Conservation (phyloP, 2,329 filamentous ascomycete genomes). For the Calonectria fujianensis region DNA sequence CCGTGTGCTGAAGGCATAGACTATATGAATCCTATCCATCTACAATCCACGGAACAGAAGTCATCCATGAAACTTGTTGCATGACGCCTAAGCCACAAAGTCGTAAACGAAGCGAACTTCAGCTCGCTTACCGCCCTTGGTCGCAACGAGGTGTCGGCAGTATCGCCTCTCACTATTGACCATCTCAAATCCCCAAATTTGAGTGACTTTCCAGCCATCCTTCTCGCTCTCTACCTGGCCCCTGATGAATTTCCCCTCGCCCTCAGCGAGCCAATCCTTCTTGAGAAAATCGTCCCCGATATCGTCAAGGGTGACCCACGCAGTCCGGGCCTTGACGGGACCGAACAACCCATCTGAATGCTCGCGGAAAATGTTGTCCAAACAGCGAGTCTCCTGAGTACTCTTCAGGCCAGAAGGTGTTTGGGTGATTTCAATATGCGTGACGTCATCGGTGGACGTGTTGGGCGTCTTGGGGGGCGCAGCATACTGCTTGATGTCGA, state of each 20-base stretch:
- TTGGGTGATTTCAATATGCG: slow-evolving; percentile 84
- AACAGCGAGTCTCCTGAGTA: slow-evolving; percentile 73
- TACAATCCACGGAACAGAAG: background rate
- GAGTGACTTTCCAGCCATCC: slow-evolving; percentile 73
- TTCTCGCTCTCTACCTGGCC: slow-evolving; percentile 75
- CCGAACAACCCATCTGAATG: slow-evolving; percentile 90
- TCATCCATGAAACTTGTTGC: background rate
- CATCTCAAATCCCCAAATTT: slow-evolving; percentile 77
- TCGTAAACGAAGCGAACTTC: slow-evolving; percentile 75
- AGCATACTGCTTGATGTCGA: slow-evolving; percentile 75
- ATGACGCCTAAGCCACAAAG: slow-evolving; percentile 56
- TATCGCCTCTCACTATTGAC: slow-evolving; percentile 72
- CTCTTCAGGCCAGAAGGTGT: slow-evolving; percentile 79
- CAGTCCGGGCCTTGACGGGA: slow-evolving; percentile 76
- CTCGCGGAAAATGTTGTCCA: slow-evolving; percentile 72
- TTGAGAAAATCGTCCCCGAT: slow-evolving; percentile 74
- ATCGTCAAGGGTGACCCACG: slow-evolving; percentile 68
- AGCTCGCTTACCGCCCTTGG: slow-evolving; percentile 69
- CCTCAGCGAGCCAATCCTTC: slow-evolving; percentile 76
- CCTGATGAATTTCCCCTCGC: slow-evolving; percentile 78
- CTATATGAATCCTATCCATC: background rate
- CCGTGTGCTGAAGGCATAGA: background rate
- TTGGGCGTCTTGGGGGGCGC: slow-evolving; percentile 65
- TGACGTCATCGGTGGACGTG: slow-evolving; percentile 63
- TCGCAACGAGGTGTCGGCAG: slow-evolving; percentile 71